Percentiles rank a stretch among this genome's conserved stretches.
Conservation (phyloP, 441 rosid genomes). For the Corymbia calophylla region DNA sequence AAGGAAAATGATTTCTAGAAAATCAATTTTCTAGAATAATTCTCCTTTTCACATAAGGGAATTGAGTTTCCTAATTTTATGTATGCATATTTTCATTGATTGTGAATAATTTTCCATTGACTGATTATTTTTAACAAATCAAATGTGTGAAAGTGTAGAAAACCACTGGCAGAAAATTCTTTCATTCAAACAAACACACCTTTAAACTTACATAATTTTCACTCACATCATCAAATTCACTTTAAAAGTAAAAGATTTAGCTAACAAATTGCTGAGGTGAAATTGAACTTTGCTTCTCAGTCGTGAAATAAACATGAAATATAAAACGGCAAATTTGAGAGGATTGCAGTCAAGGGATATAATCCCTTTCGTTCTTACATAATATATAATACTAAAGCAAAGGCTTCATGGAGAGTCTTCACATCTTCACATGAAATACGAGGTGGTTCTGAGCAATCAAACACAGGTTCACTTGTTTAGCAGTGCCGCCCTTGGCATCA, state of each 20-base stretch:
- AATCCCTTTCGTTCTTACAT: neutral
- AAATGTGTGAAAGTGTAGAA: neutral
- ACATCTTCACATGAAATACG: neutral
- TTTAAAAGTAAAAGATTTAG: neutral
- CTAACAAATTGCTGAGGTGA: neutral
- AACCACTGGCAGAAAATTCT: neutral
- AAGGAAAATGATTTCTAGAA: neutral
- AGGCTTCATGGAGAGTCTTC: neutral
- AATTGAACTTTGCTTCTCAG: neutral
- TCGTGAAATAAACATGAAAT: neutral
- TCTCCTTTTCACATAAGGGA: neutral
- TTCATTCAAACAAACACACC: neutral
- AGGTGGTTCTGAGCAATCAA: slow-evolving; percentile 6
- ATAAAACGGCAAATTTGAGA: neutral
- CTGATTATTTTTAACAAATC: neutral
- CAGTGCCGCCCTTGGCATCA: slow-evolving; percentile 27
- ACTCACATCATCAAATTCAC: neutral
- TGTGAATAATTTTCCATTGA: neutral
- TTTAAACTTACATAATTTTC: neutral
- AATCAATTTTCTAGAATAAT: neutral
- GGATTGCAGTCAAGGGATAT: neutral
- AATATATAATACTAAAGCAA: neutral
- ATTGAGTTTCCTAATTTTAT: neutral
- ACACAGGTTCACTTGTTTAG: slow-evolving; percentile 12
- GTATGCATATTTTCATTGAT: neutral